These are phyloP conservation scores for Nematodospora anomalae DNA, from an alignment of 1,139 yeast genomes.

Conservation along the genomic window DNA sequence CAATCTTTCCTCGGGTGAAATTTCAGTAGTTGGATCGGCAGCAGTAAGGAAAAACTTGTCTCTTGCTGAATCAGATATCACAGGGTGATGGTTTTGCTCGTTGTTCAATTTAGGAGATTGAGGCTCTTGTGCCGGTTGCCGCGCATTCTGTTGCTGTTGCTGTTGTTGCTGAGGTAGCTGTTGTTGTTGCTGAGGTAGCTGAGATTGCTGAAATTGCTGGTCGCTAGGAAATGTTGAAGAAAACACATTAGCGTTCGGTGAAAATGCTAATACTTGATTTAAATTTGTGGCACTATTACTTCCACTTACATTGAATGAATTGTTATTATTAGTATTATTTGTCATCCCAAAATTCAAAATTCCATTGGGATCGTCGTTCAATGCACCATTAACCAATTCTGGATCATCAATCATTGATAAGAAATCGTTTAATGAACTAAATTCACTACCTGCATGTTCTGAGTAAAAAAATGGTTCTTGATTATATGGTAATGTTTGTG, in stretches of 20 bases:
- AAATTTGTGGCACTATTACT: conserved; percentile 22
- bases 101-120: conserved; percentile 5
- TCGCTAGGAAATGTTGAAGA: conserved; percentile 19
- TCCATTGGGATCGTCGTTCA: conserved; percentile 35
- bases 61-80: conserved; percentile 75
- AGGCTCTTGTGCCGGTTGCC: conserved; percentile 7
- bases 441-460: conserved; percentile 92
- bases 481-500: conserved; percentile 50
- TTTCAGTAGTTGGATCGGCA: conserved; percentile 94
- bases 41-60: conserved; percentile 95
- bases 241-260: conserved; percentile 29
- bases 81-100: conserved; percentile 35
- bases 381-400: conserved; percentile 53
- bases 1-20: conserved; percentile 90
- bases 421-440: conserved; percentile 86
- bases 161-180: conserved; percentile 13
- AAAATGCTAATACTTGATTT: conserved; percentile 29
- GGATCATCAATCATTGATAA: conserved; percentile 90
- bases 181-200: conserved; percentile 10
- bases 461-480: conserved; percentile 81
- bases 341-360: conserved; percentile 27
- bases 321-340: conserved; percentile 11
- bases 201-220: conserved; percentile 8
- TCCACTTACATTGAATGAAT: conserved; percentile 10
- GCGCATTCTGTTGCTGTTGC: conserved; percentile 11